A percentile compares a stretch with the other conserved stretches of the same genome.
These are phyloP conservation scores for Cryptococcus floricola DNA, from an alignment of 1,284 basidiomycete genomes.

Conservation along the genomic window DNA sequence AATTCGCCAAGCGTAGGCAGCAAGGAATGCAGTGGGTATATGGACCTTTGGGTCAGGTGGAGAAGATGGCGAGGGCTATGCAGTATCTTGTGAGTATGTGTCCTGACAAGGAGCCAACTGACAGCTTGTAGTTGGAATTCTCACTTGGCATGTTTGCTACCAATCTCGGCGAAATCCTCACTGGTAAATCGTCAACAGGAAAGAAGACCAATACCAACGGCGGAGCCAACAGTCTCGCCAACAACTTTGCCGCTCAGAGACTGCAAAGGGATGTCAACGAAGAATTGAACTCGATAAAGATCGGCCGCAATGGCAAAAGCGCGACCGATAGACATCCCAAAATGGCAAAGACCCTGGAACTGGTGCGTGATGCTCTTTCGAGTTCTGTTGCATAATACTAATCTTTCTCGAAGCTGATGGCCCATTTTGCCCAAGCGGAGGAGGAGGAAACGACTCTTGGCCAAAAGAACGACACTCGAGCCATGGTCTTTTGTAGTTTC, in stretches of 20 bases:
- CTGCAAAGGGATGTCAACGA: conserved; percentile 43
- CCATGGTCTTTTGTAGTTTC: conserved; percentile 95
- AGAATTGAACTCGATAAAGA: conserved; percentile 37
- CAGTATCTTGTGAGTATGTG: conserved; percentile 63
- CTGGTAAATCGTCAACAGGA: conserved; percentile 33
- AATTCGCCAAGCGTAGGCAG: conserved; percentile 26
- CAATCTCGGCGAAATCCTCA: conserved; percentile 52
- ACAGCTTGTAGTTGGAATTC: conserved; percentile 63
- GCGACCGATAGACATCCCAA: conserved; percentile 70
- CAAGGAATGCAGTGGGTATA: conserved; percentile 27
- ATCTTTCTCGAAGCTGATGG: conserved; percentile 53
- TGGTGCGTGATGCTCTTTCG: conserved; percentile 48
- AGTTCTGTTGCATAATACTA: not conserved
- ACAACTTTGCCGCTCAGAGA: conserved; percentile 45
- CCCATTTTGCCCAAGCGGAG: conserved; percentile 69
- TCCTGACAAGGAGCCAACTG: not conserved
- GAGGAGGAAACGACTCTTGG: conserved; percentile 53
- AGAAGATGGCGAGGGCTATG: conserved; percentile 69
- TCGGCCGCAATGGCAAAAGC: conserved; percentile 45
- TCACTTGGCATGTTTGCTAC: conserved; percentile 74
- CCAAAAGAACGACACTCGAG: conserved; percentile 59
- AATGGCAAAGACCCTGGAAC: conserved; percentile 73
- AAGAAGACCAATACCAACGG: conserved; percentile 40
- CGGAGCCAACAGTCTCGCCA: conserved; percentile 27
- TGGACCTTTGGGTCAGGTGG: conserved; percentile 29